Evolutionary conservation across 1,139 yeast genomes (phyloP), one percentile per base, ranked within the genome.

Genomic region (Yamadazyma jaroonii): DNA sequence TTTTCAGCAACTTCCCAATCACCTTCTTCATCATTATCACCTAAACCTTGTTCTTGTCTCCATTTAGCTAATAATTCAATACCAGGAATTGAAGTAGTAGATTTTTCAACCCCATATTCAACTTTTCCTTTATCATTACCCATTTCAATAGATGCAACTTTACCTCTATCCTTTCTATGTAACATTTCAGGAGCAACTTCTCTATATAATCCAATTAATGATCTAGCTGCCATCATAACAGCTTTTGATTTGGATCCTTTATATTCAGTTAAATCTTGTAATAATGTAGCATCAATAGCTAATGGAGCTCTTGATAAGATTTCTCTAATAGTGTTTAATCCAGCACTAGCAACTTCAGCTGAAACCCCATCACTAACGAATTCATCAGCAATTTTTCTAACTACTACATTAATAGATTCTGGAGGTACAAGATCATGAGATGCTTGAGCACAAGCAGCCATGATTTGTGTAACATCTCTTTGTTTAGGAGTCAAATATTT

Each of bases 291-390:
- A 40, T 89, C 97, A 50, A 92, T 88, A 26, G 97, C 95, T 46
- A 92, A 72, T 12, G 98, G 97, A 8, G 95, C 94, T 68, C 98
- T 82, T 2, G 96, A 65, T 45, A 92, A 74, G 43, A 92, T 87
- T 62, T 92, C 98, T 49, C 97, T 74, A 44, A 92, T 90, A 5
- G 97, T 87, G 61, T 92, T 92, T 46, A 92, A 72, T 53, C 99
- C 99, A 3, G 97, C 97, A 35, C 97, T 89, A 9, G 97, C 97
- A 39, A 90, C 98, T 63, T 92, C 97, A 17, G 96, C 83, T 9
- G 97, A 89, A 28, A 92, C 98, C 70, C 98, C 98, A 57, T 92
- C 97, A 51, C 96, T 86, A 32, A 92, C 97, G 55, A 92, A 92
- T 62, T 94, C 98, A 62, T 92, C 95, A 2, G 98, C 97, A 51